A percentile compares a stretch with the other conserved stretches of the same genome.
phyloP scores from a whole-genome alignment of 371 early-diverging fungal genomes.

The Nematocida major region DNA sequence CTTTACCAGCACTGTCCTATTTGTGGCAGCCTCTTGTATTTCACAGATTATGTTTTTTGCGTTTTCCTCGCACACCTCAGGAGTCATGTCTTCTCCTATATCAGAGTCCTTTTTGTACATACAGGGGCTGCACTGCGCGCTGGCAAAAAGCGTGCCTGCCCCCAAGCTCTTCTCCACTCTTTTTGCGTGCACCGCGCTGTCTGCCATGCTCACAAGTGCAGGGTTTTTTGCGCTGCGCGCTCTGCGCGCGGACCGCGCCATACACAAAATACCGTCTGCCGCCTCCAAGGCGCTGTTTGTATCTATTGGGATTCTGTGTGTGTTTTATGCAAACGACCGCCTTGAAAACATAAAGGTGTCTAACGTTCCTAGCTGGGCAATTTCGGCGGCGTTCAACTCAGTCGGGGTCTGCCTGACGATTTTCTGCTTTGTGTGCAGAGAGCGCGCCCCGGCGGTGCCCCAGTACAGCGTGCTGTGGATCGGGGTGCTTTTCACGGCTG shows the following conservation, averaged over 20 bases:
- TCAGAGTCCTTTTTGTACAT: constrained; percentile 11
- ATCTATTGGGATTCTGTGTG: constrained; percentile 5
- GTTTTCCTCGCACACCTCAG: constrained; percentile 5
- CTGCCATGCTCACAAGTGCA: constrained; percentile 19
- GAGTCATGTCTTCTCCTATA: constrained; percentile 34
- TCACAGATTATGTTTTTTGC: constrained; percentile 28
- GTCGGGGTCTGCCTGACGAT: background rate
- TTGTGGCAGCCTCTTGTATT: constrained; percentile 2
- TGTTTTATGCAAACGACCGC: constrained; percentile 35
- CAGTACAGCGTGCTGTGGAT: constrained; percentile 26
- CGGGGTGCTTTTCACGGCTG: background rate
- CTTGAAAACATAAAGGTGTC: background rate
- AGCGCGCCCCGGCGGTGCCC: background rate
- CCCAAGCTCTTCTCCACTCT: background rate
- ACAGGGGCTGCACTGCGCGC: background rate
- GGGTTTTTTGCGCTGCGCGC: constrained; percentile 1
- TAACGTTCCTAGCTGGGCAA: background rate
- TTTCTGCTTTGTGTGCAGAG: background rate
- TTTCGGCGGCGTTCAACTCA: background rate
- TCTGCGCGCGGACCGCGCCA: constrained; percentile 3
- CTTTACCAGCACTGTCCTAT: constrained; percentile 2
- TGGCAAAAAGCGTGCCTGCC: background rate
- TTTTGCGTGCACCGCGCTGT: background rate
- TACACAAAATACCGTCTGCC: constrained; percentile 4
- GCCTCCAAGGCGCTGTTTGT: constrained; percentile 22